Conservation (phyloP, 805 yeast species). For the Millerozyma acaciae region DNA sequence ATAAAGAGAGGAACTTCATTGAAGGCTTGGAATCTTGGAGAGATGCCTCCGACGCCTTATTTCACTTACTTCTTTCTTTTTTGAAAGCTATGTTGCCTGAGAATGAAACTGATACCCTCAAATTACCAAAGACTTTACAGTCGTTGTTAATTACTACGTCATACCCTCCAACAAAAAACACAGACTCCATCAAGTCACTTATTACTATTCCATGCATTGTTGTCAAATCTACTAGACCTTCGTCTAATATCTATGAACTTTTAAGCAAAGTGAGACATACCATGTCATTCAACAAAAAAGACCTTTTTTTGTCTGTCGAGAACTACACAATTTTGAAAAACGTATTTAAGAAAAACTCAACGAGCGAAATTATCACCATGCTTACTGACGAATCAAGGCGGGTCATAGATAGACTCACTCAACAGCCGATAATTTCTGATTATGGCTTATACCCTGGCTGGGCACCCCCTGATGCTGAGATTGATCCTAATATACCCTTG, state of each 20-base stretch:
- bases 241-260: conserved; percentile 53
- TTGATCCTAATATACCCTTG: conserved; percentile 30
- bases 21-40: conserved; percentile 77
- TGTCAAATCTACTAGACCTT: conserved; percentile 48
- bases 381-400: conserved; percentile 73
- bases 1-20: conserved; percentile 42
- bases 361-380: conserved; percentile 53
- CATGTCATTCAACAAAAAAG: conserved; percentile 65
- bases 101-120: conserved; percentile 52
- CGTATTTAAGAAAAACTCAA: conserved; percentile 56
- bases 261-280: conserved; percentile 47
- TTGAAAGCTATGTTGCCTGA: conserved; percentile 74
- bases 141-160: conserved; percentile 58
- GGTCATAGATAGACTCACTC: conserved; percentile 38
- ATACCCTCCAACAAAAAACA: conserved; percentile 65
- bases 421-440: conserved; percentile 33
- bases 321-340: conserved; percentile 73
- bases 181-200: conserved; percentile 33
- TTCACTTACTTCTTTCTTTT: conserved; percentile 74
- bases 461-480: conserved; percentile 14
- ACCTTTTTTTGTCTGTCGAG: conserved; percentile 67
- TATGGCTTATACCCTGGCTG: conserved; percentile 40
- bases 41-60: conserved; percentile 79
- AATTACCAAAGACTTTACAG: conserved; percentile 65
- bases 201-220: conserved; percentile 61